Percentiles rank a stretch among this genome's conserved stretches.
These are phyloP conservation scores for Aspergillus fumigatus DNA, from an alignment of 2,329 filamentous ascomycete species.

Conservation along the genomic window DNA sequence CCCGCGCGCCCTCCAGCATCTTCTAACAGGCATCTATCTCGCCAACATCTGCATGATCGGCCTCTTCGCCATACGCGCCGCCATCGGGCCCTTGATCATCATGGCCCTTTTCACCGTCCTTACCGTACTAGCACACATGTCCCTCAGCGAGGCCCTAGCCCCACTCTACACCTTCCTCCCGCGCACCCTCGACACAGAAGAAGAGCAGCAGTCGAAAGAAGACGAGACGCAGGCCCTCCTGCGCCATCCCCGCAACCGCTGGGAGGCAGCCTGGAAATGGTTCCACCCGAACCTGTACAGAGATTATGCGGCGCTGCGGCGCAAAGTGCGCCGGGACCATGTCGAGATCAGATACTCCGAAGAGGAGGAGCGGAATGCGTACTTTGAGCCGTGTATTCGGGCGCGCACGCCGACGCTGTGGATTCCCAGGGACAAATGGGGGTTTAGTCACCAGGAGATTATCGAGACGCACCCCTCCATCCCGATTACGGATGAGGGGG, in stretches of 20 bases:
- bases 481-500: slow-evolving; percentile 73
- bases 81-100: slow-evolving; percentile 64
- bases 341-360: slow-evolving; percentile 58
- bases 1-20: slow-evolving; percentile 76
- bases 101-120: slow-evolving; percentile 73
- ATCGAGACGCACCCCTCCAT: slow-evolving; percentile 67
- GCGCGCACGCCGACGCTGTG: slow-evolving; percentile 64
- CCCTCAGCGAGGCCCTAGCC: slow-evolving; percentile 41
- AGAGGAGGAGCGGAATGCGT: slow-evolving; percentile 61
- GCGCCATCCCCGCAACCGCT: slow-evolving; percentile 1
- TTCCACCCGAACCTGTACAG: slow-evolving; percentile 71
- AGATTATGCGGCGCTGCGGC: slow-evolving; percentile 68
- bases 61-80: slow-evolving; percentile 66
- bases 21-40: slow-evolving; percentile 79
- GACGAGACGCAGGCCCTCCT: slow-evolving; percentile 18
- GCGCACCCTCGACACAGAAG: slow-evolving; percentile 57
- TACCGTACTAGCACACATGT: slow-evolving; percentile 68
- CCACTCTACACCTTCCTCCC: slow-evolving; percentile 63
- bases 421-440: slow-evolving; percentile 72
- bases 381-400: slow-evolving; percentile 66
- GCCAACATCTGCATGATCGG: slow-evolving; percentile 80
- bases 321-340: slow-evolving; percentile 59
- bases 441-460: slow-evolving; percentile 72
- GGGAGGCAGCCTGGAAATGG: slow-evolving; percentile 31
- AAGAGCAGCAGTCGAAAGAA: slow-evolving; percentile 39